A percentile compares a stretch with the other conserved stretches of the same genome.
Evolutionary conservation across 805 yeast genomes (phyloP).

Genomic region (Ascoidea tarda): DNA sequence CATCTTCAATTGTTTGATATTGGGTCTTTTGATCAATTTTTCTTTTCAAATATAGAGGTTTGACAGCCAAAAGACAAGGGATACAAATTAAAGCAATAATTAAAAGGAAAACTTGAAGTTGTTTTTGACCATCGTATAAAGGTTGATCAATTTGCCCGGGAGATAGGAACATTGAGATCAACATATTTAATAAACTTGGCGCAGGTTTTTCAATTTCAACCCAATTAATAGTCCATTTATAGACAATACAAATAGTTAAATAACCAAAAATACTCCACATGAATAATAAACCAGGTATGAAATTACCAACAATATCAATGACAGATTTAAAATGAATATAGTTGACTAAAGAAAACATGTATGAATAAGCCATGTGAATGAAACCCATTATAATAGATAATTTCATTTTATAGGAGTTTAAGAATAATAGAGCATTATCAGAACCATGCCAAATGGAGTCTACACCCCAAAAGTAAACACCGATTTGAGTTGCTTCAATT

Average conservation of each 20-base stretch:
- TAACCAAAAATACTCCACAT: conserved; percentile 72
- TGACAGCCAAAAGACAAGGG: conserved; percentile 57
- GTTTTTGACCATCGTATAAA: conserved; percentile 50
- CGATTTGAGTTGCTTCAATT: conserved; percentile 31
- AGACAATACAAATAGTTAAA: conserved; percentile 47
- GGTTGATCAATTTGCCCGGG: conserved; percentile 60
- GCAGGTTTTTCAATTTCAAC: conserved; percentile 44
- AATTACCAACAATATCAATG: conserved; percentile 59
- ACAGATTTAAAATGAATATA: conserved; percentile 39
- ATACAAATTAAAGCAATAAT: conserved; percentile 51
- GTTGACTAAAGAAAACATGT: conserved; percentile 53
- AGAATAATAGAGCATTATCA: conserved; percentile 52
- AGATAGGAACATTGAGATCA: conserved; percentile 60
- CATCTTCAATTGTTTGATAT: conserved; percentile 14
- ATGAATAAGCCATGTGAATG: conserved; percentile 61
- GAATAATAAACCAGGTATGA: conserved; percentile 58
- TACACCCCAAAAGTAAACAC: conserved; percentile 47
- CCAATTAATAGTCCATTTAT: conserved; percentile 71
- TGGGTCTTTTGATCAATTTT: conserved; percentile 21
- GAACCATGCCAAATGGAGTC: conserved; percentile 77
- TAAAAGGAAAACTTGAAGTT: conserved; percentile 43
- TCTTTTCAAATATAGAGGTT: conserved; percentile 35
- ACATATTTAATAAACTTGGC: conserved; percentile 61
- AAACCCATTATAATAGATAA: conserved; percentile 65
- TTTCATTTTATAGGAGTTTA: conserved; percentile 70